Evolutionary conservation across 179 eudicot species (phyloP).

Genomic region (Camellia oleifera): DNA sequence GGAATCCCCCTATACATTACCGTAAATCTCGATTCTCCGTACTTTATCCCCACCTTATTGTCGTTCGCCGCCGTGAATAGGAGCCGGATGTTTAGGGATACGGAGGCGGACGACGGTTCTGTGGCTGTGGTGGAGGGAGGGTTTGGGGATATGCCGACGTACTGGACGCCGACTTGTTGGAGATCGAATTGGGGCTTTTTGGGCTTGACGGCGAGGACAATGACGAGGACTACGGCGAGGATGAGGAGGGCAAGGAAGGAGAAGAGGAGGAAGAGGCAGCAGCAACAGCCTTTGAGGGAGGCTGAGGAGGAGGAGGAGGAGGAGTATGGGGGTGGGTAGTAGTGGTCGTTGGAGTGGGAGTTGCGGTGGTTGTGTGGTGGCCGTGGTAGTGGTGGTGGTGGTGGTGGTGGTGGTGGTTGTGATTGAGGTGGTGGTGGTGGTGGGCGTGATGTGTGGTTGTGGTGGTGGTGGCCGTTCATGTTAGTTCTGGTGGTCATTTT

Average conservation of each 20-base stretch:
- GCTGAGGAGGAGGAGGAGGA: constrained; percentile 62
- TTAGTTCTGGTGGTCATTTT: constrained; percentile 18
- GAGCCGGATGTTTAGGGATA: constrained; percentile 58
- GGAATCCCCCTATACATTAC: constrained; percentile 86
- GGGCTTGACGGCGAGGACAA: constrained; percentile 79
- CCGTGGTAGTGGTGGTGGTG: constrained; percentile 7
- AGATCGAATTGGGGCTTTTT: constrained; percentile 86
- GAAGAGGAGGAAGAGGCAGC: constrained; percentile 83
- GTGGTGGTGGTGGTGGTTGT: neutral
- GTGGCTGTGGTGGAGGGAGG: constrained; percentile 12
- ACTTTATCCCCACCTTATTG: constrained; percentile 87
- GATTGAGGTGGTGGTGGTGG: constrained; percentile 1
- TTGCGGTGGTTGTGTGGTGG: neutral
- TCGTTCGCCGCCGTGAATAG: constrained; percentile 72
- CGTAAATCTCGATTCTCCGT: constrained; percentile 72
- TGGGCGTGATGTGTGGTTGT: constrained; percentile 3
- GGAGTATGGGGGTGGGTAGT: constrained; percentile 23
- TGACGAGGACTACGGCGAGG: constrained; percentile 66
- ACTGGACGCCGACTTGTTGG: constrained; percentile 76
- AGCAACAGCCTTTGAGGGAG: constrained; percentile 77
- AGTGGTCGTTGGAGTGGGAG: constrained; percentile 8
- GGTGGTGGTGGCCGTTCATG: constrained; percentile 13
- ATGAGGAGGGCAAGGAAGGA: constrained; percentile 62
- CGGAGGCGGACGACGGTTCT: constrained; percentile 39
- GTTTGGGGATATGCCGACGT: constrained; percentile 51